Evolutionary conservation across 306 rosid species (phyloP), one percentile per base, ranked within the genome.

Genomic region (Pterocarpus macrocarpus): DNA sequence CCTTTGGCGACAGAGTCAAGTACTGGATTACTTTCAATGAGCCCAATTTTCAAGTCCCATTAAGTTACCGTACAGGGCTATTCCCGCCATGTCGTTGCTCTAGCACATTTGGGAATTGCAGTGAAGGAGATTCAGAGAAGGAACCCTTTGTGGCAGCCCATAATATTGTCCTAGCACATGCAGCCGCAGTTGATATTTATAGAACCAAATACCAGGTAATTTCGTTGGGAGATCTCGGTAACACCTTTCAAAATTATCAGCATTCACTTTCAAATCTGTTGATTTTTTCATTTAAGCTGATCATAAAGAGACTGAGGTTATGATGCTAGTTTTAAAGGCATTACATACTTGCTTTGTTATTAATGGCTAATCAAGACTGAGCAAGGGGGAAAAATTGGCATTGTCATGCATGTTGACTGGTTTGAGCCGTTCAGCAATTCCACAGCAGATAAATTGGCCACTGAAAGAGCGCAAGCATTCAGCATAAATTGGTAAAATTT

Each of bases 61-160:
- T 38, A 8, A 8, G 77, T 70, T 86, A 90, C 69, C 80, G 86
- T 12, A 0, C 0, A 0, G 94, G 94, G 7, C 2, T 0, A 0
- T 13, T 62, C 64, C 87, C 90, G 56, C 90, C 87, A 17, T 16
- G 33, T 36, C 90, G 84, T 59, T 87, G 90, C 76, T 87, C 90
- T 10, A 5, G 62, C 12, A 38, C 83, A 7, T 91, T 88, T 82
- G 94, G 97, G 56, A 41, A 91, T 76, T 93, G 93, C 47, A 86
- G 44, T 1, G 6, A 15, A 14, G 98, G 97, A 16, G 82, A 93
- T 71, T 90, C 97, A 32, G 90, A 75, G 80, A 90, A 30, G 22
- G 98, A 93, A 68, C 98, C 97, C 39, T 90, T 88, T 35, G 38
- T 91, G 12, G 93, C 82, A 30, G 93, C 90, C 41, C 94, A 93